phyloP scores from a whole-genome alignment of 1,284 basidiomycete genomes.

The Leccinum cinnamomeum region DNA sequence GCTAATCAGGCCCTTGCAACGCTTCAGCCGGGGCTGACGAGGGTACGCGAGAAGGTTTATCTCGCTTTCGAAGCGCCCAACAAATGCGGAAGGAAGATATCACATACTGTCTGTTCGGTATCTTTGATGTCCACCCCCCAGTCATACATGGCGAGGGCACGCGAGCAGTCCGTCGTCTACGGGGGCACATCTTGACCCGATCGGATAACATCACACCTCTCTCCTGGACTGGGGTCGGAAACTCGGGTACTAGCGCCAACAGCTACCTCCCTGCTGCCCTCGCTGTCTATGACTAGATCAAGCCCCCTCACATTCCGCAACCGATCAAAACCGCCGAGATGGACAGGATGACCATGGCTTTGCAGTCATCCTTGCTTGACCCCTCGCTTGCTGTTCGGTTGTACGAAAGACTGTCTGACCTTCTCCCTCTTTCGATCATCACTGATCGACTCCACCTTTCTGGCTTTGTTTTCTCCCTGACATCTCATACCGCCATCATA shows the following conservation, averaged over 20 bases:
- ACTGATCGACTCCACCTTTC: no score
- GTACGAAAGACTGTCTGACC: no score
- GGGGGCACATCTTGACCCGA: neutral
- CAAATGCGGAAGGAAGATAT: neutral
- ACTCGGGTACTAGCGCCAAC: neutral
- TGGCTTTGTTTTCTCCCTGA: no score
- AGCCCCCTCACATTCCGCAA: neutral
- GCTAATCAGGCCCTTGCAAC: no score
- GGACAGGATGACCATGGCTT: neutral
- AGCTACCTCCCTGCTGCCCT: neutral
- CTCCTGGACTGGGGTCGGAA: neutral
- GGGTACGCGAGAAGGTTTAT: neutral
- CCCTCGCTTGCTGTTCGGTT: conserved; percentile 20
- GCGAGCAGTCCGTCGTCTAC: neutral
- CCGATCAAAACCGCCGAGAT: neutral
- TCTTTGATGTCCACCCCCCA: neutral
- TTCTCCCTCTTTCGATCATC: no score
- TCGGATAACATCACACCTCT: neutral
- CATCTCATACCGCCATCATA: no score
- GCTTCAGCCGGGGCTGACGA: no score
- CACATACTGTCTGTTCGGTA: neutral
- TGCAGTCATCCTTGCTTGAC: conserved; percentile 9
- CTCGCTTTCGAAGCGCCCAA: neutral
- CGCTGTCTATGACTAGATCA: neutral
- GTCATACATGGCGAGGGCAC: neutral